Evolutionary conservation across 148 eudicot species (phyloP).

Genomic region (Suaeda aralocaspica): DNA sequence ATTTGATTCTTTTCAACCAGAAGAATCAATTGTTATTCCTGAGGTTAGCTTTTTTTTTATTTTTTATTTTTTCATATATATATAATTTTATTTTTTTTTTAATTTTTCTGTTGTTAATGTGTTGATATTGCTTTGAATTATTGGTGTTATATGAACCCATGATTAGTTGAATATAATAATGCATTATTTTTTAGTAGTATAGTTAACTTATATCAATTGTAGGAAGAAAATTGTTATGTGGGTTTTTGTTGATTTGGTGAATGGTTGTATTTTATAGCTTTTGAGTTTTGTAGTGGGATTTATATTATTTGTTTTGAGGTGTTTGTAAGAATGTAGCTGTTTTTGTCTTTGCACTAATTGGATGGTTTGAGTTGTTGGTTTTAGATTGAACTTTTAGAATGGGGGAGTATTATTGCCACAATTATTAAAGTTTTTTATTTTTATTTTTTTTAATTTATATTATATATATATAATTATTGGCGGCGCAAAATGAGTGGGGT

Average conservation of each 20-base stretch:
- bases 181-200: neutral
- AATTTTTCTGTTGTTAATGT: neutral
- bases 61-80: neutral
- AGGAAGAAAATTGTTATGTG: slow-evolving; percentile 4
- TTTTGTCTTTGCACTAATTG: neutral
- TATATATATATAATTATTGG: no score
- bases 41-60: slow-evolving; percentile 19
- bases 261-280: neutral
- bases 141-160: slow-evolving; percentile 6
- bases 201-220: neutral
- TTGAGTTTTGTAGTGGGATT: neutral
- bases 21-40: slow-evolving; percentile 15
- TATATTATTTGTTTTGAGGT: neutral
- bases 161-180: neutral
- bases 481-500: neutral
- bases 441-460: no score
- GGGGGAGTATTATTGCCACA: neutral
- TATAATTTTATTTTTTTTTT: neutral
- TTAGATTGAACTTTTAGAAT: neutral
- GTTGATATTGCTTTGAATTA: neutral
- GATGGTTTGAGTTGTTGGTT: slow-evolving; percentile 3
- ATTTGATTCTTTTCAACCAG: slow-evolving; percentile 11
- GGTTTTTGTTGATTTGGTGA: slow-evolving; percentile 1
- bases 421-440: neutral
- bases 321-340: neutral